These are phyloP conservation scores for Pichia heedii DNA, from an alignment of 805 yeast genomes.

Conservation along the genomic window DNA sequence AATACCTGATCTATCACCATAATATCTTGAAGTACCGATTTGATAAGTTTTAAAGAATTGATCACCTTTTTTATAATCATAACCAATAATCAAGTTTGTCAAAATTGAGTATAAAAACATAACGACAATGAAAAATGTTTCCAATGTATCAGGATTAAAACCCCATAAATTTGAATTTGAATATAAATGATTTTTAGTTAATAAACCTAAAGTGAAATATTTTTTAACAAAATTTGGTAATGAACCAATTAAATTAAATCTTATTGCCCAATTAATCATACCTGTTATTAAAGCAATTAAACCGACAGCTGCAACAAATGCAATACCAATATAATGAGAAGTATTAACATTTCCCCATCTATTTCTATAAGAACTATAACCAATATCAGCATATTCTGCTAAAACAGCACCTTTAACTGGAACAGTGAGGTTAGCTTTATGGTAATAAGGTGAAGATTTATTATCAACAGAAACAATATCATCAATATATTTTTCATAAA, in stretches of 20 bases:
- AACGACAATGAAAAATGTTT: conserved; percentile 32
- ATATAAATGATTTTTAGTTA: conserved; percentile 16
- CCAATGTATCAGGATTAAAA: conserved; percentile 46
- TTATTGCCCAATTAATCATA: conserved; percentile 32
- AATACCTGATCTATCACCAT: conserved; percentile 47
- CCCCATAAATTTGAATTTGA: conserved; percentile 13
- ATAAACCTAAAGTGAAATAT: conserved; percentile 18
- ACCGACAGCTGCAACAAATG: conserved; percentile 41
- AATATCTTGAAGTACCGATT: conserved; percentile 26
- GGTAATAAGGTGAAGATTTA: conserved; percentile 15
- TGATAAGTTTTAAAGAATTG: conserved; percentile 11
- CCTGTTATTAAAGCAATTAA: conserved; percentile 34
- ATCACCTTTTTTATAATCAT: conserved; percentile 17
- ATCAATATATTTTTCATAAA: conserved; percentile 29
- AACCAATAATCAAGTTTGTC: conserved; percentile 18
- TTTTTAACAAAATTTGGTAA: conserved; percentile 24
- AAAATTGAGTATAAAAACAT: conserved; percentile 27
- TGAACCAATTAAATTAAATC: conserved; percentile 12
- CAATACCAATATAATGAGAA: conserved; percentile 40
- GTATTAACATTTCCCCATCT: conserved; percentile 30
- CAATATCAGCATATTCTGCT: conserved; percentile 17
- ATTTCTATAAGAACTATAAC: conserved; percentile 18
- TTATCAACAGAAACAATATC: conserved; percentile 23
- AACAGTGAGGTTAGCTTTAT: conserved; percentile 23
- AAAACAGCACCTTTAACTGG: conserved; percentile 28